Evolutionary conservation across 345 rosid species (phyloP).

Genomic region (Carallia brachiata): DNA sequence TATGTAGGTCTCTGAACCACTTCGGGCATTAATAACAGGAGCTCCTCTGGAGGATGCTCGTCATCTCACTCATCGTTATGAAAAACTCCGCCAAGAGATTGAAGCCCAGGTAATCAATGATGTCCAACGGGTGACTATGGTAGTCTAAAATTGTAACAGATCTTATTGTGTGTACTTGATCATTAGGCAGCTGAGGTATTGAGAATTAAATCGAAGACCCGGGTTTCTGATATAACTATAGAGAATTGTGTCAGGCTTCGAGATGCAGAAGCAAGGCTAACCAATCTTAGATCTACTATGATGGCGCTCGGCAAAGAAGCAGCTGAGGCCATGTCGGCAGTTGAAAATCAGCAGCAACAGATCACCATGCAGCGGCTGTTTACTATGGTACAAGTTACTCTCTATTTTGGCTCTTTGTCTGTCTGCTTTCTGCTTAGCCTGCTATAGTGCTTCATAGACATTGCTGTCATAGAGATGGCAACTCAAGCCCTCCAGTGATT

Average conservation of each 20-base stretch:
- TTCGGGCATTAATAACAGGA: conserved; percentile 61
- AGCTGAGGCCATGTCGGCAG: conserved; percentile 79
- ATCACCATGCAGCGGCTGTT: conserved; percentile 55
- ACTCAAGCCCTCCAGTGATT: too few relatives aligned
- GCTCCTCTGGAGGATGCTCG: conserved; percentile 98
- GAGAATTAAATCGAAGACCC: conserved; percentile 69
- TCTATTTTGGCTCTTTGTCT: background rate
- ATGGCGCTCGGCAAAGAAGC: conserved; percentile 89
- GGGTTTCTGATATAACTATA: conserved; percentile 70
- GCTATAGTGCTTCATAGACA: too few relatives aligned
- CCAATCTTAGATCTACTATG: conserved; percentile 69
- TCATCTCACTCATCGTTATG: conserved; percentile 70
- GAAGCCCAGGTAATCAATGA: conserved; percentile 70
- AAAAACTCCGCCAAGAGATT: conserved; percentile 79
- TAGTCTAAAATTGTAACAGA: background rate
- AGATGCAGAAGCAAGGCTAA: conserved; percentile 66
- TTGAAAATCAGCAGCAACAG: conserved; percentile 80
- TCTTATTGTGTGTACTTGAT: conserved; percentile 9
- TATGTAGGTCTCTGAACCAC: conserved; percentile 75
- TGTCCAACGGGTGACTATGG: background rate
- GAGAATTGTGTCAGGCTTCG: conserved; percentile 71
- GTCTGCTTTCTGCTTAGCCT: background rate
- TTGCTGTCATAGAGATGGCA: too few relatives aligned
- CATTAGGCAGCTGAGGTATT: conserved; percentile 75
- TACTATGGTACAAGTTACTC: conserved; percentile 49